Evolutionary conservation across 1,284 basidiomycete species (phyloP).

Genomic region (Anthracocystis walkeri): DNA sequence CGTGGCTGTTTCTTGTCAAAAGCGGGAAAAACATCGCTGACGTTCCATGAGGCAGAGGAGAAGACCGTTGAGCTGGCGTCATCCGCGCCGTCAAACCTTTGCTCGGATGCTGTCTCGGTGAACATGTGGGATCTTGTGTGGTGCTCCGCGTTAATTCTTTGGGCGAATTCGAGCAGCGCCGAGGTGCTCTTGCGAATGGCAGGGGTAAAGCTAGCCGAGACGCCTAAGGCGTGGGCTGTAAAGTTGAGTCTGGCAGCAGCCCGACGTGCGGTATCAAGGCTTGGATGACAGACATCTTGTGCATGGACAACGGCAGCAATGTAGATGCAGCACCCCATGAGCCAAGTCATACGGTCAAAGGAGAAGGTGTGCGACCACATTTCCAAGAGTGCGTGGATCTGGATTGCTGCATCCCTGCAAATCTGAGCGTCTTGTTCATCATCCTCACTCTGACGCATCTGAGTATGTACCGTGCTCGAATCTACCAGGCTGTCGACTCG

Average conservation of each 20-base stretch:
- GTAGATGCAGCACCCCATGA: slow-evolving; percentile 9
- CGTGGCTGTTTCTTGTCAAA: background rate
- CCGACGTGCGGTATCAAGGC: slow-evolving; percentile 1
- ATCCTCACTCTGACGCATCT: background rate
- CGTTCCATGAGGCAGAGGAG: slow-evolving; percentile 5
- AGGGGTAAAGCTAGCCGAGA: slow-evolving; percentile 10
- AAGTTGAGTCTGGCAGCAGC: slow-evolving; percentile 8
- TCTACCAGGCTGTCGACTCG: slow-evolving; percentile 6
- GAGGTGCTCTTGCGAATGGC: slow-evolving; percentile 10
- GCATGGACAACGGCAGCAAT: slow-evolving; percentile 8
- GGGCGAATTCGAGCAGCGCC: slow-evolving; percentile 2
- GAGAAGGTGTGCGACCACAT: slow-evolving; percentile 9
- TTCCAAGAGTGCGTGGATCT: slow-evolving; percentile 9
- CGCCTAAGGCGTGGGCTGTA: background rate
- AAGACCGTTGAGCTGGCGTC: background rate
- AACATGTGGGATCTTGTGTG: background rate
- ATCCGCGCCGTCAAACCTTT: background rate
- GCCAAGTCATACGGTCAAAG: slow-evolving; percentile 14
- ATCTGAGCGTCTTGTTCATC: background rate
- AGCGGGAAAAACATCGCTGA: slow-evolving; percentile 1
- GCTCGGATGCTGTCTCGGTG: no score
- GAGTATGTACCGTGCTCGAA: background rate
- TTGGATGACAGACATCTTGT: slow-evolving; percentile 3
- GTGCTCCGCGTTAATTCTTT: slow-evolving; percentile 6
- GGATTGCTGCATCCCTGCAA: slow-evolving; percentile 3